A percentile compares a stretch with the other conserved stretches of the same genome.
Conservation (phyloP, 495 filamentous ascomycete genomes). For the Aspergillus mulundensis region DNA sequence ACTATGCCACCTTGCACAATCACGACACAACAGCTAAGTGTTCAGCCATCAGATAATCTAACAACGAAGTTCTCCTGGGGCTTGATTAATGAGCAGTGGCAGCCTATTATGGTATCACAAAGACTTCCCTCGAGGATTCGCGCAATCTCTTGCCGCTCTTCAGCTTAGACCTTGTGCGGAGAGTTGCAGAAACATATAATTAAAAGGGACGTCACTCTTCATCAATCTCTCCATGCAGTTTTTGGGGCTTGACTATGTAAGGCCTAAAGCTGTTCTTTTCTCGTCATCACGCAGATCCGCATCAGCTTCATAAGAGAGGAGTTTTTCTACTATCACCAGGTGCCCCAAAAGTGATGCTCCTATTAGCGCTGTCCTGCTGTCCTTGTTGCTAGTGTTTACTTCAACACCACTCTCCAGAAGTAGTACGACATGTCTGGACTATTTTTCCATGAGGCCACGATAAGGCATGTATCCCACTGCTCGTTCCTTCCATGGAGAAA, state of each 20-base stretch:
- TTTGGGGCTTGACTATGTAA: no score
- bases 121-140: no score
- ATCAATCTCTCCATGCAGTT: no score
- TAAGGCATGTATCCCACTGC: conserved; percentile 13
- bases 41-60: background rate
- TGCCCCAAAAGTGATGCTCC: conserved; percentile 12
- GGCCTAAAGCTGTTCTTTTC: background rate
- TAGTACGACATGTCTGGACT: conserved; percentile 9
- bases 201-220: no score
- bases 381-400: conserved; percentile 8
- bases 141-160: no score
- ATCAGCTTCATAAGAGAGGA: conserved; percentile 7
- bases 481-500: conserved; percentile 8
- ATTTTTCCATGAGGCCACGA: conserved; percentile 2
- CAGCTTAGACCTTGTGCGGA: no score
- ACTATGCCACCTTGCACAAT: no score
- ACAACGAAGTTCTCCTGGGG: background rate
- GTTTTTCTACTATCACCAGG: conserved; percentile 11
- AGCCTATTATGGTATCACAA: no score
- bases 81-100: background rate
- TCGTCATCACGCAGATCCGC: conserved; percentile 8
- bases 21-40: background rate
- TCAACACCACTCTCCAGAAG: conserved; percentile 8
- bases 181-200: no score
- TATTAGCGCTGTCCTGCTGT: conserved; percentile 15